Evolutionary conservation across 768 basidiomycete genomes (phyloP).

Genomic region (Kwoniella pini): DNA sequence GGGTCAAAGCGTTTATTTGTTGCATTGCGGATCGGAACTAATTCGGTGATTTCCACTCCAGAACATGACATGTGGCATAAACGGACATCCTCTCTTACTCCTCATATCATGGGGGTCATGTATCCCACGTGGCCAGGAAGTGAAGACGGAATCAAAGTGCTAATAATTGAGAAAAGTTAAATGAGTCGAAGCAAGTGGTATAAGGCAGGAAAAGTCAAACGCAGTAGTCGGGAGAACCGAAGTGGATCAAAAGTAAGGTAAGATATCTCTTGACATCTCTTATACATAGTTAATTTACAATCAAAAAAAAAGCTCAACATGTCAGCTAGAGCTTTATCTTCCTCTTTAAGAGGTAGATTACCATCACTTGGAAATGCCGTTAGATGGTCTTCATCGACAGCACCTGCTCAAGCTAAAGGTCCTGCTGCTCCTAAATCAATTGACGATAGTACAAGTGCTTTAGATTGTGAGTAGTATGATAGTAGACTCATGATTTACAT

Average conservation of each 20-base stretch:
- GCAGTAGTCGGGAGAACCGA: neutral
- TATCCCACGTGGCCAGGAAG: neutral
- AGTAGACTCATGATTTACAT: too few species aligned
- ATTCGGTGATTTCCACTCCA: too few species aligned
- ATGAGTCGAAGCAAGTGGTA: neutral
- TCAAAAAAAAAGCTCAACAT: constrained; percentile 3
- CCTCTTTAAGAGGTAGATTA: constrained; percentile 10
- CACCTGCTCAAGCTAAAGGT: constrained; percentile 12
- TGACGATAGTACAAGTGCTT: constrained; percentile 89
- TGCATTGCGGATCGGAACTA: too few species aligned
- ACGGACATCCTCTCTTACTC: neutral
- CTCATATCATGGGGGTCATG: neutral
- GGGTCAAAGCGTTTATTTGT: neutral
- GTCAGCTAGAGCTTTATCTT: constrained; percentile 22
- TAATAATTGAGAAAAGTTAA: neutral
- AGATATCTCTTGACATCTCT: neutral
- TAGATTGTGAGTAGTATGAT: constrained; percentile 74
- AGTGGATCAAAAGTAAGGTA: neutral
- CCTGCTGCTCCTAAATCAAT: constrained; percentile 60
- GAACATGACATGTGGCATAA: neutral
- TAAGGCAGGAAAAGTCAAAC: neutral
- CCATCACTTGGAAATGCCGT: neutral
- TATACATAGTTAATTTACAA: neutral
- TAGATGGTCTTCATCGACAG: constrained; percentile 28
- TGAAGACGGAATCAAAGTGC: neutral